phyloP scores from a whole-genome alignment of 306 rosid genomes.

The Cyamopsis tetragonoloba region DNA sequence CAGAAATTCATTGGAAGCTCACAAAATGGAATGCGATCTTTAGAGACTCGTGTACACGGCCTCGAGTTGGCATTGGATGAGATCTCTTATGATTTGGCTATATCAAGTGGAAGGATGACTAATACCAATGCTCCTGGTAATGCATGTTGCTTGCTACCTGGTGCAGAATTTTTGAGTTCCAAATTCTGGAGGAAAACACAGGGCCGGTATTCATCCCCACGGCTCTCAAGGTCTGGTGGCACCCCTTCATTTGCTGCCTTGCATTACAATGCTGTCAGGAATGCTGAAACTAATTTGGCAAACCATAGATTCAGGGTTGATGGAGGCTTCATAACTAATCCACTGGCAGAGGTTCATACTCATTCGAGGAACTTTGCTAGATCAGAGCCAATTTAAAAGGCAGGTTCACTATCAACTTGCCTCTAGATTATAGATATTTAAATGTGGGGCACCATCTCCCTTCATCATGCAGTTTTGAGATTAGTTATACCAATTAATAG shows the following conservation, averaged over 20 bases:
- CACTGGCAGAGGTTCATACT: slow-evolving; percentile 64
- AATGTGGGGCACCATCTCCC: background rate
- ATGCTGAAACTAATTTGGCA: slow-evolving; percentile 40
- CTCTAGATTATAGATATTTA: background rate
- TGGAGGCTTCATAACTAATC: slow-evolving; percentile 84
- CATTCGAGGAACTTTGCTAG: slow-evolving; percentile 39
- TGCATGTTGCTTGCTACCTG: slow-evolving; percentile 76
- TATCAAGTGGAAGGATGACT: slow-evolving; percentile 79
- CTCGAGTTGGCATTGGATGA: slow-evolving; percentile 90
- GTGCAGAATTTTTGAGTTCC: slow-evolving; percentile 76
- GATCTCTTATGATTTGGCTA: slow-evolving; percentile 86
- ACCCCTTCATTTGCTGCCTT: slow-evolving; percentile 41
- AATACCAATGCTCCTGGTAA: slow-evolving; percentile 33
- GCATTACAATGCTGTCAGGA: slow-evolving; percentile 35
- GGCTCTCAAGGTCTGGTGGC: slow-evolving; percentile 42
- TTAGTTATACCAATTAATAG: background rate
- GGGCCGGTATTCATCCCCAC: slow-evolving; percentile 45
- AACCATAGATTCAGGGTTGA: slow-evolving; percentile 46
- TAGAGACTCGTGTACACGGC: slow-evolving; percentile 96
- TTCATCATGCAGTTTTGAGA: background rate
- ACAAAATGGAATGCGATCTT: slow-evolving; percentile 79
- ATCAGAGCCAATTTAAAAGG: slow-evolving; percentile 23
- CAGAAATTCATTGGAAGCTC: slow-evolving; percentile 96
- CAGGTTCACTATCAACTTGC: slow-evolving; percentile 32
- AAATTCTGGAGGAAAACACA: slow-evolving; percentile 82